Percentiles rank a stretch among this genome's conserved stretches.
Conservation (phyloP, 805 yeast genomes). For the Wickerhamiella kazuoi region DNA sequence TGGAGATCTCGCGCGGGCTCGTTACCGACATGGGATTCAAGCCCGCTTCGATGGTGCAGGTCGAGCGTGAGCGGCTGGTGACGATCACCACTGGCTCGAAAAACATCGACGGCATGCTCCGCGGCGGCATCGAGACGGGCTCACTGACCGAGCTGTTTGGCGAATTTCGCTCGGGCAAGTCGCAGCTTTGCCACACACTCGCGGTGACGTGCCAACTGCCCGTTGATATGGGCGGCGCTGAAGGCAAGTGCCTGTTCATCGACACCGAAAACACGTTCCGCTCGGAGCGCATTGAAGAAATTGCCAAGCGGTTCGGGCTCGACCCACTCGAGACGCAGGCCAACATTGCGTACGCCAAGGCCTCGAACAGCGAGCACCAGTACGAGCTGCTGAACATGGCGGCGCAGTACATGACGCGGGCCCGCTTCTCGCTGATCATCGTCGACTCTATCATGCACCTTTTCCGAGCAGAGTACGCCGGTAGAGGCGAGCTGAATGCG, state of each 20-base stretch:
- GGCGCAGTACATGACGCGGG: slow-evolving; percentile 89
- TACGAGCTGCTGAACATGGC: slow-evolving; percentile 72
- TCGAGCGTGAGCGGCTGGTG: slow-evolving; percentile 74
- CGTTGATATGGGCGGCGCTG: slow-evolving; percentile 95
- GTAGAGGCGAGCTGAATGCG: slow-evolving; percentile 90
- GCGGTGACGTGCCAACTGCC: slow-evolving; percentile 96
- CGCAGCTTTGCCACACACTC: slow-evolving; percentile 89
- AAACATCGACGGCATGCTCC: slow-evolving; percentile 76
- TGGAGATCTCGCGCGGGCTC: slow-evolving; percentile 64
- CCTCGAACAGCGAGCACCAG: slow-evolving; percentile 94
- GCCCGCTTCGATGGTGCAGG: slow-evolving; percentile 87
- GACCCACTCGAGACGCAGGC: slow-evolving; percentile 89
- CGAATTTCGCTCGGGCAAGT: slow-evolving; percentile 93
- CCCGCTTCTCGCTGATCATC: slow-evolving; percentile 72
- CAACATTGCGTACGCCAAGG: slow-evolving; percentile 94
- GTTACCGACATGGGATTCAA: slow-evolving; percentile 89
- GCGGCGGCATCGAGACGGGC: slow-evolving; percentile 96
- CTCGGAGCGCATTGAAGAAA: slow-evolving; percentile 74
- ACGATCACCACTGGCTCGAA: slow-evolving; percentile 92
- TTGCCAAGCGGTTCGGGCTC: slow-evolving; percentile 80
- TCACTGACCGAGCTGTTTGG: slow-evolving; percentile 93
- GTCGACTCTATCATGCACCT: slow-evolving; percentile 97
- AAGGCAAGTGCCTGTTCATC: slow-evolving; percentile 88
- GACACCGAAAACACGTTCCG: slow-evolving; percentile 97
- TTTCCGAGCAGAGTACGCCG: slow-evolving; percentile 85